These are phyloP conservation scores for Mycena epipterygia DNA, from an alignment of 768 basidiomycete genomes.

Conservation along the genomic window DNA sequence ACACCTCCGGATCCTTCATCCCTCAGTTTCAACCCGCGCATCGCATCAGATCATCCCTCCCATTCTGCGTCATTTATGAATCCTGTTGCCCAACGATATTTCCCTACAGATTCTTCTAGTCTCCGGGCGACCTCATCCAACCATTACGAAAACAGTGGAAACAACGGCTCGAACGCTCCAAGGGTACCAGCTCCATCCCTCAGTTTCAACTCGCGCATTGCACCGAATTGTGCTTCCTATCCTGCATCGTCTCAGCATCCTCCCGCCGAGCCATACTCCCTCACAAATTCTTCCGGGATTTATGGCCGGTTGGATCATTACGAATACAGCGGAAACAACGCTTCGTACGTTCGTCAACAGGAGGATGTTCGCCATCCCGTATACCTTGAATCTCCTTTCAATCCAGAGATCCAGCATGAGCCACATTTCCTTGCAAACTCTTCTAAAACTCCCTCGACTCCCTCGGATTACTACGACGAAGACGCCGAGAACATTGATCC, in stretches of 20 bases:
- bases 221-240: background rate
- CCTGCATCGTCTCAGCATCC: background rate
- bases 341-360: background rate
- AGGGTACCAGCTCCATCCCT: background rate
- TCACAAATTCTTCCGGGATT: background rate
- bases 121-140: no score
- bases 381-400: background rate
- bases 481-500: conserved; percentile 36
- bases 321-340: background rate
- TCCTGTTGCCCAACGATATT: no score
- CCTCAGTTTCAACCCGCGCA: no score
- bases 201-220: background rate
- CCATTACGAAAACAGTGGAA: no score
- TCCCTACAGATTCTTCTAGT: no score
- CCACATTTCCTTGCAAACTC: background rate
- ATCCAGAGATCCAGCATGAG: background rate
- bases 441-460: conserved; percentile 24
- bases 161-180: no score
- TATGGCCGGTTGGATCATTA: background rate
- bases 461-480: conserved; percentile 31
- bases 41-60: no score
- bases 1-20: no score
- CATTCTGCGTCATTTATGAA: no score
- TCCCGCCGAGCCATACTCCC: background rate
- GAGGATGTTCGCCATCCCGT: background rate